Evolutionary conservation across 176 grass and related monocot genomes (phyloP), one percentile per base, ranked within the genome.

Genomic region (Eleusine indica): DNA sequence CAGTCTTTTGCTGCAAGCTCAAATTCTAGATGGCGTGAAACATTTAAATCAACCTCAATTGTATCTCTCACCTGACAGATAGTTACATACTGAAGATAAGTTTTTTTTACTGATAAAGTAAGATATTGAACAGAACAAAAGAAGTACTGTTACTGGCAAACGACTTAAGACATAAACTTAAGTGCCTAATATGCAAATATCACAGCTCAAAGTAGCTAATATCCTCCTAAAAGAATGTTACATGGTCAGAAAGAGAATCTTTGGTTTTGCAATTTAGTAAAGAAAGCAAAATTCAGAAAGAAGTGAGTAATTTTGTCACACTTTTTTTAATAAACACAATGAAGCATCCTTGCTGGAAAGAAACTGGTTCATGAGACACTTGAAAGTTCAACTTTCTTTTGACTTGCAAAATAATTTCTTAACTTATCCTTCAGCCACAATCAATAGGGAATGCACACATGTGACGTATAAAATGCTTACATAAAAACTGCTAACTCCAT

Each of bases 401-500:
- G 42, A 7, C 42, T 44, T 44, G 44, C 44, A 47, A 47, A 1
- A 11, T 11, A 47, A 8, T 47, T 12, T 11, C 8, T 47, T 47
- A 47, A 47, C 44, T 47, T 47, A 47, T 47, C 44, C 44, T 47
- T 11, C 44, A 47, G 11, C 9, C 44, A 47, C 9, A 47, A 12
- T 47, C 8, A 1, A 47, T 47, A 47, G 44, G 44, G 11, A 47
- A 47, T 2, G 9, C 44, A 47, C 44, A 10, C 44, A 47, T 47
- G 9, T 47, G 15, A 57, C 5, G 18, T 16, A 54, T 16, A 54
- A 54, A 17, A 18, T 15, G 72, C 93, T 95, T 85, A 98, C 96
- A 92, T 91, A 98, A 79, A 98, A 98, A 83, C 93, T 98, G 91
- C 87, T 90, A 28, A 98, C 93, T 90, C 93, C 91, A 89, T 98